Evolutionary conservation across 1,284 basidiomycete species (phyloP).

Genomic region (Ceratobasidium sp.): DNA sequence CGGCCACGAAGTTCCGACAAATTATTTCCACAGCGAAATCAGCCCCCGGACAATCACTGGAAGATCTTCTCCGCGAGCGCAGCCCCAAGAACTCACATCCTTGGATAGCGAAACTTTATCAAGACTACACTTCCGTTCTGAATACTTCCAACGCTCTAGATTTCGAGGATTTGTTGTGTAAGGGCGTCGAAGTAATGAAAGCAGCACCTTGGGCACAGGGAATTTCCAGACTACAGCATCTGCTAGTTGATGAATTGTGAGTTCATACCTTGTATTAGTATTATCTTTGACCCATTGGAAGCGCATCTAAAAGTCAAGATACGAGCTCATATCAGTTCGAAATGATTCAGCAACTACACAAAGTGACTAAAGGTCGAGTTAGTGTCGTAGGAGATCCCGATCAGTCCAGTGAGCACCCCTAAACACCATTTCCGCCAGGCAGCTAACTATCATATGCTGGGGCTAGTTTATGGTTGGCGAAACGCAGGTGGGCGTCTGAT

Average conservation of each 20-base stretch:
- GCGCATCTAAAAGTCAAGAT: no score
- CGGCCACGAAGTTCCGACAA: slow-evolving; percentile 73
- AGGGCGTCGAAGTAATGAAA: slow-evolving; percentile 80
- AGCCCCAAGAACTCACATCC: slow-evolving; percentile 17
- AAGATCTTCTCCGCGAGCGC: neutral
- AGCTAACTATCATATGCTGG: slow-evolving; percentile 13
- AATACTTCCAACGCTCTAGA: slow-evolving; percentile 80
- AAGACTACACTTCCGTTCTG: slow-evolving; percentile 77
- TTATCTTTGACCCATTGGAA: neutral
- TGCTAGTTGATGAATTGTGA: slow-evolving; percentile 92
- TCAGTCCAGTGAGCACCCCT: slow-evolving; percentile 76
- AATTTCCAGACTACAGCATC: slow-evolving; percentile 77
- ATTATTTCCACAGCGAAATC: slow-evolving; percentile 82
- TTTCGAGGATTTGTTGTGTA: slow-evolving; percentile 90
- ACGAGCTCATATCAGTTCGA: slow-evolving; percentile 90
- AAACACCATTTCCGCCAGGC: neutral
- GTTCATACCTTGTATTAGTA: no score
- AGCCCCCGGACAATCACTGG: slow-evolving; percentile 58
- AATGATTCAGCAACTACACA: slow-evolving; percentile 82
- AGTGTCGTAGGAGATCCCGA: slow-evolving; percentile 95
- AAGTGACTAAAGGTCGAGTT: slow-evolving; percentile 66
- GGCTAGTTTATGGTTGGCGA: slow-evolving; percentile 87
- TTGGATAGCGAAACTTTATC: slow-evolving; percentile 68
- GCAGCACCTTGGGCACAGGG: slow-evolving; percentile 67
- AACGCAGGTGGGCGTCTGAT: slow-evolving; percentile 65